A percentile compares a stretch with the other conserved stretches of the same genome.
These are phyloP conservation scores for Takashimella koratensis DNA, from an alignment of 1,284 basidiomycete species.

Conservation along the genomic window DNA sequence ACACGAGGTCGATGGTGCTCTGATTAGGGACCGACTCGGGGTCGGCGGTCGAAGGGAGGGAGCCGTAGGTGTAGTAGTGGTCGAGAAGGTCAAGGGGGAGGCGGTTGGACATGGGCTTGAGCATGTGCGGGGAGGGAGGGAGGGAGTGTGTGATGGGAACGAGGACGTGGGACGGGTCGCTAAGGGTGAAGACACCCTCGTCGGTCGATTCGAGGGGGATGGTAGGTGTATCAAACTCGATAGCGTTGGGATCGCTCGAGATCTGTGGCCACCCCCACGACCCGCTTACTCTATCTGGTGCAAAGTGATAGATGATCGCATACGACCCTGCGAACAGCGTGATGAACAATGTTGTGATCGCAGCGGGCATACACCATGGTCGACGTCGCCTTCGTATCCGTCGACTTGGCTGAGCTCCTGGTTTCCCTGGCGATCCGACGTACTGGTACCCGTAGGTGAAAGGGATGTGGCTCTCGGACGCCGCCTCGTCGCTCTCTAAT, in stretches of 20 bases:
- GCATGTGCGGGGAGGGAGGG: constrained; percentile 4
- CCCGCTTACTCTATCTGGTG: background rate
- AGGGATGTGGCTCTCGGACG: background rate
- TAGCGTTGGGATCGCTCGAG: background rate
- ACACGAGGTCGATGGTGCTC: constrained; percentile 32
- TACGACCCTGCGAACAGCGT: background rate
- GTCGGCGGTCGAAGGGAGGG: constrained; percentile 1
- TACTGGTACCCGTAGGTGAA: background rate
- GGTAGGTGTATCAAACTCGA: background rate
- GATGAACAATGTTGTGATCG: background rate
- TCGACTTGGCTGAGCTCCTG: background rate
- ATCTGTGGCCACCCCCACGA: background rate
- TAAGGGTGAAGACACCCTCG: background rate
- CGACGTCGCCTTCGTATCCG: background rate
- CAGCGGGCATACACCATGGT: background rate
- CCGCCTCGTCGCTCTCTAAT: background rate
- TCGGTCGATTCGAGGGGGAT: background rate
- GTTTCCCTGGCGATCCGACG: background rate
- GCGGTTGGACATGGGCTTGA: constrained; percentile 13
- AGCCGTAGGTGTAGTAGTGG: constrained; percentile 18
- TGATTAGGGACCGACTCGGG: background rate
- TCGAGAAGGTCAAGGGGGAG: constrained; percentile 13
- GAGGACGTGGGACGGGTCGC: constrained; percentile 17
- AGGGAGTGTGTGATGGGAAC: constrained; percentile 6
- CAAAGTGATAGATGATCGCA: background rate